Evolutionary conservation across 2,329 filamentous ascomycete genomes (phyloP).

Genomic region (Aspergillus niger): DNA sequence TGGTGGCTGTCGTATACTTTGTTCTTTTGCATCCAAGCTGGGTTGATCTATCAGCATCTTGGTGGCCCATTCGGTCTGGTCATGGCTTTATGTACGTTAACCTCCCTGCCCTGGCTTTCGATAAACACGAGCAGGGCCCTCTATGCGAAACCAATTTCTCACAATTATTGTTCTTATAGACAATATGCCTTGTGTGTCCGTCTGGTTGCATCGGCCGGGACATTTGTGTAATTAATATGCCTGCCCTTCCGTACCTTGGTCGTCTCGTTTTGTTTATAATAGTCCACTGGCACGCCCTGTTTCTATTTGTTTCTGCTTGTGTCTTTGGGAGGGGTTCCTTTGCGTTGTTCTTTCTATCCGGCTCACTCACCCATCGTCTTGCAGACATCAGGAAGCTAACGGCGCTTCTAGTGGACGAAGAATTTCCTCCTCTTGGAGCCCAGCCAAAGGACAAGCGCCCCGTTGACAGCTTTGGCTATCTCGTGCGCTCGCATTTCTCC

Average conservation of each 20-base stretch:
- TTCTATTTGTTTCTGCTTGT: constrained; percentile 17
- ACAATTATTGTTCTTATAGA: constrained; percentile 48
- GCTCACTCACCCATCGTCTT: constrained; percentile 13
- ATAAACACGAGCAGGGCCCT: constrained; percentile 41
- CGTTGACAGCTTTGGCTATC: constrained; percentile 39
- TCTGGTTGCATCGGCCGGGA: constrained; percentile 24
- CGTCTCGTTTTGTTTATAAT: constrained; percentile 22
- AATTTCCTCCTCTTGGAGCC: constrained; percentile 50
- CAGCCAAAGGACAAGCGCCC: constrained; percentile 39
- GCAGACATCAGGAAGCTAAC: constrained; percentile 30
- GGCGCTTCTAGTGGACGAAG: constrained; percentile 44
- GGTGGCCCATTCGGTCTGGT: constrained; percentile 36
- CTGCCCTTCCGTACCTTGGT: constrained; percentile 33
- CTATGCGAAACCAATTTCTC: constrained; percentile 51
- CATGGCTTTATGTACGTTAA: constrained; percentile 54
- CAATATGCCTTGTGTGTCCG: constrained; percentile 33
- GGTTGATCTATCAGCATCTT: constrained; percentile 40
- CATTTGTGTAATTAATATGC: constrained; percentile 40
- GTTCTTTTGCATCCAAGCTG: constrained; percentile 41
- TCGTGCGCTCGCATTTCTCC: constrained; percentile 37
- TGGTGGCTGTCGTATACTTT: constrained; percentile 36
- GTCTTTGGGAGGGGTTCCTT: constrained; percentile 15
- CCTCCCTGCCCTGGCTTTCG: constrained; percentile 49
- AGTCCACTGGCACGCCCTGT: constrained; percentile 22
- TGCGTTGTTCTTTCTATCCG: constrained; percentile 16